Evolutionary conservation across 2,329 filamentous ascomycete genomes (phyloP), one percentile per base, ranked within the genome.

Genomic region (Aspergillus fructus): DNA sequence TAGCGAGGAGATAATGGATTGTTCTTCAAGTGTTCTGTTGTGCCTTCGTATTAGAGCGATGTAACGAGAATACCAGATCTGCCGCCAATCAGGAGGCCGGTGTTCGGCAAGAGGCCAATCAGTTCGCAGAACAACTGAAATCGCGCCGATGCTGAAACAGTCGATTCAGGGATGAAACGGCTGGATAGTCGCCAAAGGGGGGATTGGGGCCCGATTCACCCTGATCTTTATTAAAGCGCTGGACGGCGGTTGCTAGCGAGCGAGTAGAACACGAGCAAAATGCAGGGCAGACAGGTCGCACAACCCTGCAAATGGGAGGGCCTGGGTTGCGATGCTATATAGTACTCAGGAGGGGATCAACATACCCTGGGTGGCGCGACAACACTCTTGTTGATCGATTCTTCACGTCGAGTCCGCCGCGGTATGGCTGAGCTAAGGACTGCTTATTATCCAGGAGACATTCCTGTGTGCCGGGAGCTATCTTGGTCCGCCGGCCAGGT

Each of bases 81-180:
- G 37, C 45, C 45, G n/a, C 55, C 55, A 57, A 57, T 57, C 49
- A 57, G 49, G 41, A 19, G 27, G 13, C 15, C n/a, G 5, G n/a
- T 6, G 3, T 37, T 21, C 9, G 13, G 9, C 8, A 3, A 13
- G 11, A 15, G 34, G 8, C 55, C 55, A 54, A 58, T 54, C 46
- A 53, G 24, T 12, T 19, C 1, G 4, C 55, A 30, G n/a, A 49
- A 13, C 45, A 12, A 30, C 27, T 15, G 49, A 12, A 34, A 39
- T 42, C 49, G n/a, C n/a, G 43, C 41, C 27, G 42, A 30, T 23
- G 50, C 34, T 58, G 55, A 58, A 58, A 58, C 55, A 41, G 43
- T 21, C 34, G 33, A 40, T 40, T 50, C 50, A 54, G 46, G 50
- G 55, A 54, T 58, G 55, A 54, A 58, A 58, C 55, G 19, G 49